Conservation (phyloP, 805 yeast genomes). For the Candida orba region DNA sequence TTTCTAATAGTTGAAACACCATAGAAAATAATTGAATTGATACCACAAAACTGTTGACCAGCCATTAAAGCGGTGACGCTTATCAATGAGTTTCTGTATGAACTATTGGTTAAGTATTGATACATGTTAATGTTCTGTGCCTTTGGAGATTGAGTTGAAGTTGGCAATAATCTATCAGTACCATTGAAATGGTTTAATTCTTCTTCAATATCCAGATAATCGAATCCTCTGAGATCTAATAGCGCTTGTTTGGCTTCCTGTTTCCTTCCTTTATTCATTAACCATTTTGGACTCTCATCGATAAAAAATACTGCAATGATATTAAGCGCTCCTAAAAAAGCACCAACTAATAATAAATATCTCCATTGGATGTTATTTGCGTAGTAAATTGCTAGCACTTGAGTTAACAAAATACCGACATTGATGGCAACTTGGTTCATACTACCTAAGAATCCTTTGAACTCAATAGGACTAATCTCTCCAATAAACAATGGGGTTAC, state of each 20-base stretch:
- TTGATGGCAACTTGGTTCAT: conserved; percentile 86
- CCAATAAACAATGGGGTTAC: conserved; percentile 76
- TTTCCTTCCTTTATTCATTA: conserved; percentile 40
- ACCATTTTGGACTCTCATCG: conserved; percentile 84
- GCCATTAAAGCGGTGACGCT: conserved; percentile 68
- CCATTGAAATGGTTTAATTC: conserved; percentile 1
- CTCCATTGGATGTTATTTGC: conserved; percentile 71
- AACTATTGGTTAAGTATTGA: conserved; percentile 43
- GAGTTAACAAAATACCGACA: conserved; percentile 77
- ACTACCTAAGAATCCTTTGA: conserved; percentile 77
- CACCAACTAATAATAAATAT: conserved; percentile 54
- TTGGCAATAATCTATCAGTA: conserved; percentile 5
- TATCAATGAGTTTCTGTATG: conserved; percentile 49
- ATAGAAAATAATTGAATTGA: conserved; percentile 86
- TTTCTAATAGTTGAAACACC: conserved; percentile 81
- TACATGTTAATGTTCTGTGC: conserved; percentile 21
- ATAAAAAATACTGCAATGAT: conserved; percentile 37
- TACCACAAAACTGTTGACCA: conserved; percentile 90
- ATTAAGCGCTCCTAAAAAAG: conserved; percentile 43
- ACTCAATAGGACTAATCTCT: conserved; percentile 64
- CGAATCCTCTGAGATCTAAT: conserved; percentile 28
- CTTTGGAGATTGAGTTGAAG: not conserved
- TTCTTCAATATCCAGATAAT: conserved; percentile 16
- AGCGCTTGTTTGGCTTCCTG: conserved; percentile 35
- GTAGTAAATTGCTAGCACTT: conserved; percentile 61